Evolutionary conservation across 83 land plant genomes (phyloP).

Genomic region (Thuja plicata): DNA sequence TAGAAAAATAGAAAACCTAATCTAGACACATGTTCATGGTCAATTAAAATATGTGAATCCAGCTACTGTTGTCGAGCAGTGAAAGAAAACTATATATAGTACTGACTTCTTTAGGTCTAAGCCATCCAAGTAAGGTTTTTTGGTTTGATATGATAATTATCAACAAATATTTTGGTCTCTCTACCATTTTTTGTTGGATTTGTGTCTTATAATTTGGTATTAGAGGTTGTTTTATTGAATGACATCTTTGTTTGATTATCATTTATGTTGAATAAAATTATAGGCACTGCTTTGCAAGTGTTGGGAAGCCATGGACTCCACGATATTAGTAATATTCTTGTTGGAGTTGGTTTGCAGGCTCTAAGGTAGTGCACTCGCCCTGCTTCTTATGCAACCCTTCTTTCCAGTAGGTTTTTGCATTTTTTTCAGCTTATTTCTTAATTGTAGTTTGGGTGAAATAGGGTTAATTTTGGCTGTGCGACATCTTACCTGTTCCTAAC

Average conservation of each 20-base stretch:
- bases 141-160: not conserved
- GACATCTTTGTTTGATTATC: not conserved
- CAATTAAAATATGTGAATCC: too few species aligned
- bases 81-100: slow-evolving; percentile 41
- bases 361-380: too few species aligned
- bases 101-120: slow-evolving; percentile 10
- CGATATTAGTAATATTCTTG: slow-evolving; percentile 41
- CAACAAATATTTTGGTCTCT: not conserved
- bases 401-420: not conserved
- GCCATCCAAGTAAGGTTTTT: slow-evolving; percentile 35
- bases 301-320: slow-evolving; percentile 37
- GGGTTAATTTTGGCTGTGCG: slow-evolving; percentile 30
- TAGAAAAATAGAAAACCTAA: too few species aligned
- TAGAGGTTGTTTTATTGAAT: too few species aligned
- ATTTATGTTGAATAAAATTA: not conserved
- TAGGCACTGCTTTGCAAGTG: slow-evolving; percentile 23
- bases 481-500: slow-evolving; percentile 38
- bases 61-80: slow-evolving; percentile 49
- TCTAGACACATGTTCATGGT: too few species aligned
- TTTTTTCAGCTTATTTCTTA: slow-evolving; percentile 13
- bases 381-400: too few species aligned
- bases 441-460: slow-evolving; percentile 11
- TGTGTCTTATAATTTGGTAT: too few species aligned
- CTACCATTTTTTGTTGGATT: too few species aligned
- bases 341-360: too few species aligned